A percentile compares a stretch with the other conserved stretches of the same genome.
Conservation (phyloP, 805 yeast species). For the Wickerhamiella slavikovae region DNA sequence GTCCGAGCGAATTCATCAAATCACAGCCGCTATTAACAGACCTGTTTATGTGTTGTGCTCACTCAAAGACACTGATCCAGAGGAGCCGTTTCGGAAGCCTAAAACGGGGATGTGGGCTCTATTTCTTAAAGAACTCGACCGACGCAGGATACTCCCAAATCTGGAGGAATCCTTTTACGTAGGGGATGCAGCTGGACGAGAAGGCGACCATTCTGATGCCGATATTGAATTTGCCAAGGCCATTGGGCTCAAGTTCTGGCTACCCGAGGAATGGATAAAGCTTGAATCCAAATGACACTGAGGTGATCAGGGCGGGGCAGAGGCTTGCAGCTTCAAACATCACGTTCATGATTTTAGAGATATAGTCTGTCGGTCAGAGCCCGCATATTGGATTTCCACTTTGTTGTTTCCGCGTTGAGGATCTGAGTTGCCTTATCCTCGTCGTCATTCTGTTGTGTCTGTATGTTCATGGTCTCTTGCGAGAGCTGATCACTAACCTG, state of each 20-base stretch:
- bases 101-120: conserved; percentile 54
- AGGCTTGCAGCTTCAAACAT: no score
- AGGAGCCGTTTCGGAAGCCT: conserved; percentile 39
- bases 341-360: no score
- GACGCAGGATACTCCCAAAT: conserved; percentile 18
- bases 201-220: conserved; percentile 56
- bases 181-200: conserved; percentile 96
- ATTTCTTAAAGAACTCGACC: conserved; percentile 23
- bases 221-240: conserved; percentile 51
- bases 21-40: conserved; percentile 27
- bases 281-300: neutral
- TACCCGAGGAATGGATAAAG: conserved; percentile 52
- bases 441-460: no score
- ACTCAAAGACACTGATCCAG: conserved; percentile 13
- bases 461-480: no score
- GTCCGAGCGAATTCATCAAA: conserved; percentile 8
- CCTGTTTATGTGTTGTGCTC: conserved; percentile 14
- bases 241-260: conserved; percentile 30
- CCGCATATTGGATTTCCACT: no score
- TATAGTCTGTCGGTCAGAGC: no score
- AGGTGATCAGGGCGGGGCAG: no score
- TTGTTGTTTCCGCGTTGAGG: no score
- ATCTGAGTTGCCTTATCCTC: no score
- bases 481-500: no score
- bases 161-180: conserved; percentile 35